Conservation (phyloP, 2,329 filamentous ascomycete species). For the Aurifilum marmelostoma region DNA sequence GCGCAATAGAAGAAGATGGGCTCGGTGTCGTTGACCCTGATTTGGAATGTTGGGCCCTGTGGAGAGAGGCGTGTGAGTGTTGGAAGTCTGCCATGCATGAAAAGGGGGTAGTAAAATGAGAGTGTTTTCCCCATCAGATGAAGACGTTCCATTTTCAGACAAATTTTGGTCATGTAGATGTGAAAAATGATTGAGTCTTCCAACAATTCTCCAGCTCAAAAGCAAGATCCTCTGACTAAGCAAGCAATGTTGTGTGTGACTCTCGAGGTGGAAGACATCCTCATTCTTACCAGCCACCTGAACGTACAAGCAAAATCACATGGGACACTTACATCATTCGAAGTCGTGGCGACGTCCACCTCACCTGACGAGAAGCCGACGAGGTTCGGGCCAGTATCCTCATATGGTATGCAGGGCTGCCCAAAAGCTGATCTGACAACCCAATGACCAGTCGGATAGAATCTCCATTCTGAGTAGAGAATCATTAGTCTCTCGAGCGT, state of each 20-base stretch:
- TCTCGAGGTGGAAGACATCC: background rate
- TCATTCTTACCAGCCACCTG: background rate
- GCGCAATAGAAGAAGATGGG: conserved; percentile 74
- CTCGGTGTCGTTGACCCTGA: conserved; percentile 61
- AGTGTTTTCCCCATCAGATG: too few species aligned
- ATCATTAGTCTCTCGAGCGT: conserved; percentile 22
- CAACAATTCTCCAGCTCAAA: background rate
- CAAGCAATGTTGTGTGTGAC: background rate
- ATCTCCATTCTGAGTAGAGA: conserved; percentile 52
- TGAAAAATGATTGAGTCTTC: background rate
- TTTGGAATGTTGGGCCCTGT: conserved; percentile 46
- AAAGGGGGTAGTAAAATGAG: too few species aligned
- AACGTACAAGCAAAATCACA: background rate
- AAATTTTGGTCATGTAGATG: background rate
- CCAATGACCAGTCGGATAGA: conserved; percentile 66
- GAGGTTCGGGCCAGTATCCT: conserved; percentile 51
- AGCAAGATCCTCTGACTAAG: background rate
- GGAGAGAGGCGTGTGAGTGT: conserved; percentile 19
- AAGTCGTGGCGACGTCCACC: conserved; percentile 48
- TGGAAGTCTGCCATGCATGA: background rate
- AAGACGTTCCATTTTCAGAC: background rate
- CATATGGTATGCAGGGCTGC: conserved; percentile 66
- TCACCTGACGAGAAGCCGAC: conserved; percentile 59
- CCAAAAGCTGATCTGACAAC: conserved; percentile 63
- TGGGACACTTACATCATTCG: conserved; percentile 45